Evolutionary conservation across 2,329 filamentous ascomycete genomes (phyloP), one percentile per base, ranked within the genome.

Genomic region (Colletotrichum sp.): DNA sequence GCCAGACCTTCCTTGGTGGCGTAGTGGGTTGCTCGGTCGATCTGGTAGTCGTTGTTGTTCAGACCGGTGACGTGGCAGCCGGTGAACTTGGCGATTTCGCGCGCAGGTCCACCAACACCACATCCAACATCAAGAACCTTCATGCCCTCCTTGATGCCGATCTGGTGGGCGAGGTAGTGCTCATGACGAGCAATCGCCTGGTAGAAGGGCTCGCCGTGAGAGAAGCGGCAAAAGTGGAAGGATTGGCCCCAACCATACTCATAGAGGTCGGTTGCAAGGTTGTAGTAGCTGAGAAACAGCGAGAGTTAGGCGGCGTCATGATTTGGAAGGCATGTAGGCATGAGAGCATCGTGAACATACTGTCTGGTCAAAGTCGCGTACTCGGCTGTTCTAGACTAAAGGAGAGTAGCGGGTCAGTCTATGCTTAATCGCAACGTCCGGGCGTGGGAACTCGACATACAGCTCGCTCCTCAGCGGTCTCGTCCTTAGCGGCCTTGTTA

Each of bases 1-100:
- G 92, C 90, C 55, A 98, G 88, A 27, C 93, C 93, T 84, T 98
- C 95, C 84, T 94, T 94, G 77, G 91, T 86, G 3, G 95, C 95
- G 83, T 98, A 98, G 66, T 90, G 88, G 22, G 93, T 95, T 3
- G 96, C 96, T 73, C 96, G 94, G 84, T 97, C 90, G 78, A 98
- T 98, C 88, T 98, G 96, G 89, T 98, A 98, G 87, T 98, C 95
- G 86, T 98, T 98, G 92, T 98, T 98, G 91, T 98, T 98, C 85
- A 98, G 86, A 28, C 96, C 96, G 27, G 95, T 93, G 74, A 98
- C 91, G 81, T 98, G 95, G 81, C 91, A 93, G 75, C 94, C 95
- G 8, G 95, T 93, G 86, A 98, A 98, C 86, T 96, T 97, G 86
- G 94, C 94, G 81, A 98, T 98, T 88, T 98, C 95, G 77, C 96